Evolutionary conservation across 257 asterid species (phyloP), one percentile per base, ranked within the genome.

Genomic region (Mentha longifolia): DNA sequence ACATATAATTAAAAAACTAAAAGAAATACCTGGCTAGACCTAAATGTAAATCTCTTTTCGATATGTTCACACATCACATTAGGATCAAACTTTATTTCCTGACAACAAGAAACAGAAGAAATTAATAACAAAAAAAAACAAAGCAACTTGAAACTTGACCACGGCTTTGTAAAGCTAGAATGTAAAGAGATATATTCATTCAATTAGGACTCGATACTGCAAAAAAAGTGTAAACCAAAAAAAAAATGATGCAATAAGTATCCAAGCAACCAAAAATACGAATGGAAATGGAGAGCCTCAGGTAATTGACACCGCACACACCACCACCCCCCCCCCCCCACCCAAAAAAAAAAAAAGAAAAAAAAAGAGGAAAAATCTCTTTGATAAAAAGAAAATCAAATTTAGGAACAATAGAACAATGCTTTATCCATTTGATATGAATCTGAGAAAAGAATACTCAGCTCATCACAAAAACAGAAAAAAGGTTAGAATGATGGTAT

Each of bases 81-180:
- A n/a, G 86, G 85, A 47, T 73, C 81, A 39, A 78, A 82, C 64
- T 84, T 84, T 52, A 84, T 82, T 81, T 86, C 89, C 92, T 84
- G 79, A 43, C 39, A 59, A 71, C 30, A 68, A 77, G 76, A 68
- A 74, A 70, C 68, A 70, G 7, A 42, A 50, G 39, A 79, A 19
- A 66, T 67, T 28, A 42, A 37, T 56, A 33, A 35, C 71, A 33
- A 61, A 45, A 13, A 13, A 25, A 7, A 30, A 69, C 41, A 35
- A 30, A 31, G 51, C 76, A 71, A 78, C 64, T 62, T 69, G 35
- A 60, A 11, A 41, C 65, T 56, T 65, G 20, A 55, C 14, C 46
- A 7, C 10, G 1, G 19, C 50, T 64, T 39, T 70, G 35, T 60
- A 19, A 42, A 46, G 65, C 43, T 58, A 28, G 30, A 19, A 25